Evolutionary conservation across 306 rosid genomes (phyloP).

Genomic region (Argentina anserina): DNA sequence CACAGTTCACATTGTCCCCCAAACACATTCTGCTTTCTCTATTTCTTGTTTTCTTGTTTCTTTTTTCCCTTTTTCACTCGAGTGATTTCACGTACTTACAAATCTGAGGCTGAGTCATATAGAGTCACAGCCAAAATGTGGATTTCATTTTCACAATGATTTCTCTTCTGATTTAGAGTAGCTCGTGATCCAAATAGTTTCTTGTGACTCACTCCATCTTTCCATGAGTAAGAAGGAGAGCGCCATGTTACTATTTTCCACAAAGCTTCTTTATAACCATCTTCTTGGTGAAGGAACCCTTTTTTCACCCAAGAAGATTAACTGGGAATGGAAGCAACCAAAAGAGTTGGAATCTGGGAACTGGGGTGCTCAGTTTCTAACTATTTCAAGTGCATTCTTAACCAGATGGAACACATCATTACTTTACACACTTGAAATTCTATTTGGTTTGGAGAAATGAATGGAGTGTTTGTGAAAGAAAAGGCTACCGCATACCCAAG

Average conservation of each 20-base stretch:
- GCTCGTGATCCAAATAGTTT: conserved; percentile 1
- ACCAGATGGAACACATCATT: neutral
- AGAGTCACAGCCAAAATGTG: neutral
- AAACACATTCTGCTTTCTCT: neutral
- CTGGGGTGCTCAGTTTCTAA: neutral
- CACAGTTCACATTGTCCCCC: conserved; percentile 7
- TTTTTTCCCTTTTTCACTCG: neutral
- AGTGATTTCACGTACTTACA: neutral
- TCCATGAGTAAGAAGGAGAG: neutral
- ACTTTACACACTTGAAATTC: neutral
- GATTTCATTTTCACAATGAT: conserved; percentile 5
- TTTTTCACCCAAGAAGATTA: neutral
- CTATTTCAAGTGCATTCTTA: neutral
- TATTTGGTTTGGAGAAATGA: too few relatives aligned
- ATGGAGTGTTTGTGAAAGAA: neutral
- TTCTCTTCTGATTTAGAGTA: neutral
- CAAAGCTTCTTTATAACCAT: conserved; percentile 4
- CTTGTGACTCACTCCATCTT: conserved; percentile 9
- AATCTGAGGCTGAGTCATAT: neutral
- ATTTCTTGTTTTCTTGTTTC: neutral
- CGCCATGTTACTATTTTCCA: neutral
- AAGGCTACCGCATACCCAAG: neutral
- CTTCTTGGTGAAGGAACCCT: conserved; percentile 14
- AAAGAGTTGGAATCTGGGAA: neutral
- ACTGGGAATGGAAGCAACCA: neutral